A percentile compares a stretch with the other conserved stretches of the same genome.
These are phyloP conservation scores for Podochytrium sp. DNA, from an alignment of 192 early-diverging fungal species.

Conservation along the genomic window DNA sequence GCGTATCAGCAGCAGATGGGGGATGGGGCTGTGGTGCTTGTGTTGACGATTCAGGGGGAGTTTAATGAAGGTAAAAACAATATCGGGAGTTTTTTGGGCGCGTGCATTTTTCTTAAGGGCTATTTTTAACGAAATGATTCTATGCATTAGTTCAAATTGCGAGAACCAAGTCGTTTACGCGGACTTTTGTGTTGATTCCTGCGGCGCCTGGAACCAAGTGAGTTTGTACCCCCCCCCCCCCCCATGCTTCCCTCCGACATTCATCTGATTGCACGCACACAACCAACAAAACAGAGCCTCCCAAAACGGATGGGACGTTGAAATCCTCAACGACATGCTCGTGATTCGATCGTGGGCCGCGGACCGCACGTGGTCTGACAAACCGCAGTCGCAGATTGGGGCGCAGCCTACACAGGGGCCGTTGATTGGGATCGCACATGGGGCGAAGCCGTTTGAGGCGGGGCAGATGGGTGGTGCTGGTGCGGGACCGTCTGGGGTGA, in stretches of 20 bases:
- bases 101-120: background rate
- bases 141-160: slow-evolving; percentile 7
- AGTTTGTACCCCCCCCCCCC: background rate
- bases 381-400: background rate
- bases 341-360: slow-evolving; percentile 19
- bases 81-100: background rate
- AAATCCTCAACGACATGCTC: slow-evolving; percentile 24
- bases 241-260: background rate
- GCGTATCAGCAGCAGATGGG: slow-evolving; percentile 28
- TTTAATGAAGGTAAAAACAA: slow-evolving; percentile 37
- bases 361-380: slow-evolving; percentile 9
- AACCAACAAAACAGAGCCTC: background rate
- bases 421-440: slow-evolving; percentile 23
- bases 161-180: slow-evolving; percentile 36
- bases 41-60: slow-evolving; percentile 45
- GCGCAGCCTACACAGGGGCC: slow-evolving; percentile 19
- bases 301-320: slow-evolving; percentile 16
- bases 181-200: slow-evolving; percentile 48
- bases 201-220: slow-evolving; percentile 38
- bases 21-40: slow-evolving; percentile 7
- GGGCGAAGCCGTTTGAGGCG: slow-evolving; percentile 4
- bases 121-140: background rate
- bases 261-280: too few relatives aligned
- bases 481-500: too few relatives aligned
- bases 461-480: background rate